Evolutionary conservation across 306 rosid species (phyloP), one percentile per base, ranked within the genome.

Genomic region (Glycyrrhiza uralensis): DNA sequence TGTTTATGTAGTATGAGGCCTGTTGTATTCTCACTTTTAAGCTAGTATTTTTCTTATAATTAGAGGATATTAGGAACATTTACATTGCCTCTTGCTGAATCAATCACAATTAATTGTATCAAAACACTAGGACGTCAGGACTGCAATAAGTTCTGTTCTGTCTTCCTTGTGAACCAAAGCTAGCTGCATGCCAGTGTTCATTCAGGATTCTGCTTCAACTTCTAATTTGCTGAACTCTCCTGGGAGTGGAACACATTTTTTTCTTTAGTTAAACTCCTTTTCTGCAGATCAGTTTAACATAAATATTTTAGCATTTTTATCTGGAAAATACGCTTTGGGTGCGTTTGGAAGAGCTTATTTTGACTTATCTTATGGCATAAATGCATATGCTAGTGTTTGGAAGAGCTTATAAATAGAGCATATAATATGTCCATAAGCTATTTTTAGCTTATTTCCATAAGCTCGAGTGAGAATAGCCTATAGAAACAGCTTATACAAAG

Each of bases 261-360:
- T 70, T 70, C 35, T 4, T 69, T 24, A 24, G 54, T 80, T 51
- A 17, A 54, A 49, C 33, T 75, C 32, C 57, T 36, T 71, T 56
- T 64, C 45, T 5, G 35, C 9, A 11, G 15, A 56, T 62, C 59
- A 38, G 45, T 63, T 44, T 55, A 50, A 76, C 49, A 30, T 17
- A 44, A 19, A 63, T 24, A 24, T 42, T 17, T 41, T 23, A 62
- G 56, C 42, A 41, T 55, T 30, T 9, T 11, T n/a, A 2, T 5
- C 28, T 50, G 69, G 33, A 32, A 19, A 70, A 45, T 20, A 17
- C 26, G 20, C 38, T 23, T n/a, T n/a, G n/a, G n/a, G n/a, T n/a
- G n/a, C n/a, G n/a, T n/a, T n/a, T n/a, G n/a, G n/a, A n/a, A n/a
- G n/a, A n/a, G n/a, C n/a, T n/a, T n/a, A n/a, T n/a, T n/a, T n/a